phyloP scores from a whole-genome alignment of 2,329 filamentous ascomycete species.

The Colletotrichum orchidophilum region DNA sequence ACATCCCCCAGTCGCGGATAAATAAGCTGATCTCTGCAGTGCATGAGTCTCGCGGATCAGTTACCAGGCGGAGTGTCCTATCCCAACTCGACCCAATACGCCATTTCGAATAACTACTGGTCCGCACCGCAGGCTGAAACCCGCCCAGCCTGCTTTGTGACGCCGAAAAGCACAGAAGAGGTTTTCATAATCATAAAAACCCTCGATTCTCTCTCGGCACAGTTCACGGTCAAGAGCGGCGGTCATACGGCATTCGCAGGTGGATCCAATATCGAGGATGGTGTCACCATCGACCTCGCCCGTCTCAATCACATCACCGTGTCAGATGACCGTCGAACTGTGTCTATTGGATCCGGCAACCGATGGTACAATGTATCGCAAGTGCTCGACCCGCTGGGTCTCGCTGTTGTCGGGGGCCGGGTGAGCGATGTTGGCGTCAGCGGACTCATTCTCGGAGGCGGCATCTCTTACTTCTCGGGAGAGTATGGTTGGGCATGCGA shows the following conservation, averaged over 20 bases:
- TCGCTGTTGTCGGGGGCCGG: constrained; percentile 55
- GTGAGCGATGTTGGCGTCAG: constrained; percentile 52
- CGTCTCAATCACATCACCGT: constrained; percentile 48
- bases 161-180: constrained; percentile 37
- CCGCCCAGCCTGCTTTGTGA: constrained; percentile 38
- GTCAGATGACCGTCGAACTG: constrained; percentile 43
- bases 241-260: constrained; percentile 59
- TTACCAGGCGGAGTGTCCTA: constrained; percentile 37
- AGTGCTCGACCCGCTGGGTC: constrained; percentile 48
- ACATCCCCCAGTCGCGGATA: no score
- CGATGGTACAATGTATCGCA: constrained; percentile 55
- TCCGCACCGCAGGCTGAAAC: constrained; percentile 41
- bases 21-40: constrained; percentile 22
- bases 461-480: constrained; percentile 58
- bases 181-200: constrained; percentile 40
- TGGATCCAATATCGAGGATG: constrained; percentile 50
- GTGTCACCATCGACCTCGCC: constrained; percentile 55
- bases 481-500: constrained; percentile 57
- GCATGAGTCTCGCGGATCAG: constrained; percentile 27
- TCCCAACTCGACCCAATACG: constrained; percentile 37
- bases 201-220: constrained; percentile 33
- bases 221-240: constrained; percentile 61
- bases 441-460: constrained; percentile 57
- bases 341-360: constrained; percentile 53
- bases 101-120: constrained; percentile 42